phyloP scores from a whole-genome alignment of 225 moss, liverwort and hornwort genomes.

The Sphagnum contortum region DNA sequence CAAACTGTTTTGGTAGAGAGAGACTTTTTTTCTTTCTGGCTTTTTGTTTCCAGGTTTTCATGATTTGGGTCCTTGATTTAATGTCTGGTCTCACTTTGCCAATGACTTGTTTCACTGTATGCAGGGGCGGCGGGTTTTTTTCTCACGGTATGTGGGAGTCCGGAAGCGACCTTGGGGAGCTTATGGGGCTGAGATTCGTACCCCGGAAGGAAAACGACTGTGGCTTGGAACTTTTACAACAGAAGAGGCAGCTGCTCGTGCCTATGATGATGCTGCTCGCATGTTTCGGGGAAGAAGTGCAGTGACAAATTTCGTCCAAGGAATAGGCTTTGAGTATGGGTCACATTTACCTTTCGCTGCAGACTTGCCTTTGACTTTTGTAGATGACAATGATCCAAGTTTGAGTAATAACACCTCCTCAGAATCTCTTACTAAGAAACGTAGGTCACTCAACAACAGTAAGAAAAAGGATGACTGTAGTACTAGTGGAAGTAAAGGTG shows the following conservation, averaged over 20 bases:
- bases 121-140: constrained; percentile 80
- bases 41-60: too few relatives aligned
- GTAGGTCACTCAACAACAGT: constrained; percentile 32
- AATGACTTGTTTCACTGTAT: constrained; percentile 2
- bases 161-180: constrained; percentile 99
- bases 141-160: constrained; percentile 91
- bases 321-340: constrained; percentile 43
- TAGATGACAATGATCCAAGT: constrained; percentile 28
- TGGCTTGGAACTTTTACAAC: constrained; percentile 98
- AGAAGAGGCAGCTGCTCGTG: constrained; percentile 93
- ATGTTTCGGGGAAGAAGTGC: constrained; percentile 93
- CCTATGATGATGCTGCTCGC: constrained; percentile 87
- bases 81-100: too few relatives aligned
- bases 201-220: constrained; percentile 85
- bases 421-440: constrained; percentile 42
- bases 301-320: constrained; percentile 79
- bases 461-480: constrained; percentile 33
- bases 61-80: too few relatives aligned
- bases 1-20: too few relatives aligned
- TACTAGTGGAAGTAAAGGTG: constrained; percentile 13
- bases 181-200: constrained; percentile 96
- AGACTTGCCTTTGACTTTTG: constrained; percentile 34
- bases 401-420: background rate
- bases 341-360: constrained; percentile 28
- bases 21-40: too few relatives aligned